phyloP scores from a whole-genome alignment of 2,329 filamentous ascomycete genomes.

The Cryphonectria parasitica region DNA sequence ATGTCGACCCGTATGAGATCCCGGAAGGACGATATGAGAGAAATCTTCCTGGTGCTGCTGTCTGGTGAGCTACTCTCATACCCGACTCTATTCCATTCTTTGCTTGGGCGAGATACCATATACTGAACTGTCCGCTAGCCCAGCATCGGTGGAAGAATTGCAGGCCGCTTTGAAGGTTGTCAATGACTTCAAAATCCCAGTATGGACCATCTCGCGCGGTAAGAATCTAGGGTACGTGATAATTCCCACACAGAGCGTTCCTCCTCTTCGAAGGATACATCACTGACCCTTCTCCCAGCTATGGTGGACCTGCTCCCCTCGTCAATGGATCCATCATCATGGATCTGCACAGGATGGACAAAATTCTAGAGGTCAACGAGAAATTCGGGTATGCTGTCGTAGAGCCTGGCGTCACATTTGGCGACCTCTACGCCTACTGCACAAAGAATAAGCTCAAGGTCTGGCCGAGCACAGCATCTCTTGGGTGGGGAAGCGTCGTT shows the following conservation, averaged over 20 bases:
- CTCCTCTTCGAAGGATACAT: background rate
- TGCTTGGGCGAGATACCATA: background rate
- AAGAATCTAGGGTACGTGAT: conserved; percentile 48
- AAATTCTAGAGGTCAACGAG: conserved; percentile 48
- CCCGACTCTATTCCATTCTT: background rate
- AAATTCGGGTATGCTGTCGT: conserved; percentile 50
- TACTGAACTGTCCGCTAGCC: conserved; percentile 33
- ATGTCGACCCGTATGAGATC: conserved; percentile 52
- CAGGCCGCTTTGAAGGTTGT: conserved; percentile 40
- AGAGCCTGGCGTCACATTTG: conserved; percentile 52
- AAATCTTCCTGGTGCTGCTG: conserved; percentile 48
- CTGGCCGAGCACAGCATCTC: conserved; percentile 52
- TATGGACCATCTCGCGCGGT: conserved; percentile 41
- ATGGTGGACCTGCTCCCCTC: conserved; percentile 53
- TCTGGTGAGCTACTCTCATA: conserved; percentile 38
- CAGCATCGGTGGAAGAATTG: conserved; percentile 38
- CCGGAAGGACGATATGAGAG: conserved; percentile 44
- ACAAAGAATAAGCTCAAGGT: conserved; percentile 45
- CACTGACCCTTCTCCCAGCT: conserved; percentile 37
- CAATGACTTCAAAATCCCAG: conserved; percentile 39
- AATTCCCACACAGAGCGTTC: no score
- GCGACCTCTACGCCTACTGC: conserved; percentile 48
- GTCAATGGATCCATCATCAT: conserved; percentile 50
- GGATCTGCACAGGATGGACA: conserved; percentile 50
- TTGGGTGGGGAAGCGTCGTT: conserved; percentile 54